A percentile compares a stretch with the other conserved stretches of the same genome.
Evolutionary conservation across 2,329 filamentous ascomycete species (phyloP).

Genomic region (Trichoderma oligosporum): DNA sequence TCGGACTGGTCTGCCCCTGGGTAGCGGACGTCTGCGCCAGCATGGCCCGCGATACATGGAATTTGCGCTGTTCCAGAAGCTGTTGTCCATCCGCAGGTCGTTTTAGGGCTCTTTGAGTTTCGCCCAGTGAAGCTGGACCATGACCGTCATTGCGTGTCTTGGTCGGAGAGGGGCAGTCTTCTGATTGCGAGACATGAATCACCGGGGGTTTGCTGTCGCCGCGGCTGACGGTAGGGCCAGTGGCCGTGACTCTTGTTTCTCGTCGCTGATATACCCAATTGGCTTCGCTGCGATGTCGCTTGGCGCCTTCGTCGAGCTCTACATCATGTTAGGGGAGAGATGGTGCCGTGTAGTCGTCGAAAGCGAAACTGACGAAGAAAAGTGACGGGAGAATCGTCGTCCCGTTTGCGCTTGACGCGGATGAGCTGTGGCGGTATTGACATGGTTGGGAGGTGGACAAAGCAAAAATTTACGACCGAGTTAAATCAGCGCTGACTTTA

Average conservation of each 20-base stretch:
- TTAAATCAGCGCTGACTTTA: neutral
- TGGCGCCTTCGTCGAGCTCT: constrained; percentile 52
- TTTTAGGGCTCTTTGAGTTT: constrained; percentile 19
- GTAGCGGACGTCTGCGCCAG: constrained; percentile 31
- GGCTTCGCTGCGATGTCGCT: constrained; percentile 49
- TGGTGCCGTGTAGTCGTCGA: constrained; percentile 7
- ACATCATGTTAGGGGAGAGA: constrained; percentile 22
- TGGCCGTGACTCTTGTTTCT: constrained; percentile 31
- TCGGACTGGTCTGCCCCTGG: constrained; percentile 25
- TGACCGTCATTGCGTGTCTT: constrained; percentile 19
- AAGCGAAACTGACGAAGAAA: constrained; percentile 47
- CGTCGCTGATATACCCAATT: constrained; percentile 57
- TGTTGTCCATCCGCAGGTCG: constrained; percentile 1
- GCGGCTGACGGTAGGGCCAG: constrained; percentile 23
- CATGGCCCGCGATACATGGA: constrained; percentile 52
- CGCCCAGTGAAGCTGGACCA: neutral
- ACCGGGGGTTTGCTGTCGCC: constrained; percentile 37
- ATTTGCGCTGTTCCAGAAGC: constrained; percentile 44
- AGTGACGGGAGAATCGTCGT: constrained; percentile 50
- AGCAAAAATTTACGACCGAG: constrained; percentile 7
- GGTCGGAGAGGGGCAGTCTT: constrained; percentile 27
- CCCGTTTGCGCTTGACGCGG: constrained; percentile 59
- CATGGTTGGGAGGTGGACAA: constrained; percentile 37
- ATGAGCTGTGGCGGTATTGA: constrained; percentile 57
- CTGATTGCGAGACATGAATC: constrained; percentile 47